Base-by-base conservation (phyloP, 2,329 filamentous ascomycete genomes). In the Ophiostoma novo-ulmi region DNA sequence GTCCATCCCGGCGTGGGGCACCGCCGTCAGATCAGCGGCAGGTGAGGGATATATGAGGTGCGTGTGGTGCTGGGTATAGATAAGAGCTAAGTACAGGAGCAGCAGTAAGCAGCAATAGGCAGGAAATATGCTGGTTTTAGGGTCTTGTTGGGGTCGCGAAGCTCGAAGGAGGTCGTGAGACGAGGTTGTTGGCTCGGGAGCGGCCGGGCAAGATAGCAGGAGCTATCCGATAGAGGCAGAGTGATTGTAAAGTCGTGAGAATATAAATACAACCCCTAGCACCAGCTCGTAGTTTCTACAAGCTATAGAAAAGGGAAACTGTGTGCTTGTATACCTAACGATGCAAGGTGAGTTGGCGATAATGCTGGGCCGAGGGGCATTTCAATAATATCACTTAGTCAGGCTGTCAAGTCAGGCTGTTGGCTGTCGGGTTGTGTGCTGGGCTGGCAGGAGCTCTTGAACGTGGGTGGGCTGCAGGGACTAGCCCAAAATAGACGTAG, bases 1-100 rank as follows among this genome's bases (percentile, higher is more conserved):
- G 70, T 76, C 75, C 75, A 76, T 73, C 69, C 72, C 74, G 68
- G 38, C 22, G 58, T 58, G 63, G 55, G 65, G 70, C 66, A 67
- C 70, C 68, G 71, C 70, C 61, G 71, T 69, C 66, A 35, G 52
- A 61, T 39, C 63, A 65, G 63, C 63, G 61, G 20, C 20, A 39
- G 17, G 11, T 65, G 36, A 39, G 36, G 36, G 63, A 38, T 65
- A 65, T 65, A 36, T 35, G 26, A 63, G 58, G 58, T 35, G 14
- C 6, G 58, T 63, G 58, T 35, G 13, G 36, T 39, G 35, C 41
- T 22, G 35, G 7, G 36, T 39, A 26, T 39, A 3, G 26, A 35
- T 8, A 17, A 35, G 26, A 17, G 7, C 3, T 17, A 17, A 35
- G 7, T 65, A 7, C 26, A 26, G 4, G n/a, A 64, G 20, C 35